Conservation (phyloP, 2,329 filamentous ascomycete genomes). For the Colletotrichum agaves region DNA sequence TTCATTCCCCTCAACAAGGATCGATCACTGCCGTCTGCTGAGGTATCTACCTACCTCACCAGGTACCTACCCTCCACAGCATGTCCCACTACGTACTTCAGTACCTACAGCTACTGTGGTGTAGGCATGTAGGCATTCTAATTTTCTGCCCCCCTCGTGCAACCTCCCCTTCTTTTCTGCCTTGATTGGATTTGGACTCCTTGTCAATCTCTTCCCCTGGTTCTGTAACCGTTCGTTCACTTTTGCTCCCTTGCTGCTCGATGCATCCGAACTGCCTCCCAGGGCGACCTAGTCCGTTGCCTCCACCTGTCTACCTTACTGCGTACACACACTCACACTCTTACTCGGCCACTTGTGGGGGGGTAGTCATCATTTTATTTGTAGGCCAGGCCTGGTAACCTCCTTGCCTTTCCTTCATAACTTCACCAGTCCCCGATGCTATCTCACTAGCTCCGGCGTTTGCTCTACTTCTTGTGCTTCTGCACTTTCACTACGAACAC, state of each 20-base stretch:
- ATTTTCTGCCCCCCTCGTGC: constrained; percentile 22
- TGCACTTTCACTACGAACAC: constrained; percentile 13
- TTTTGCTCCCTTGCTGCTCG: constrained; percentile 31
- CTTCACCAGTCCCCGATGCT: constrained; percentile 34
- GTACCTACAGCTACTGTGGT: neutral
- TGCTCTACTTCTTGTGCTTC: constrained; percentile 30
- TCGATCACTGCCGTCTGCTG: no score
- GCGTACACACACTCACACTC: neutral
- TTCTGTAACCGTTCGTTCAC: constrained; percentile 34
- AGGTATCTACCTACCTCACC: no score
- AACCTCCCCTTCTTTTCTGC: constrained; percentile 6
- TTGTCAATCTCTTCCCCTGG: constrained; percentile 33
- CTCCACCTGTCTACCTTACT: constrained; percentile 27
- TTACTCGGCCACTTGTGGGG: constrained; percentile 18
- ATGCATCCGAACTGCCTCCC: constrained; percentile 36
- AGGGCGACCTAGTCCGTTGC: constrained; percentile 25
- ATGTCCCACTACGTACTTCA: no score
- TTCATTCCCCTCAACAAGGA: constrained; percentile 31
- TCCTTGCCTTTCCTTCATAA: constrained; percentile 35
- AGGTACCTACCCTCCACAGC: no score
- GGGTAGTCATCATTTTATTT: constrained; percentile 35
- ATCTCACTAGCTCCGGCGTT: constrained; percentile 20
- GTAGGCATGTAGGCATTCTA: neutral
- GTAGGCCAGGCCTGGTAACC: constrained; percentile 27
- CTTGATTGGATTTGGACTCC: constrained; percentile 30